Evolutionary conservation across 164 flowering plant species (phyloP), one percentile per base, ranked within the genome.

Genomic region (Saururus chinensis): DNA sequence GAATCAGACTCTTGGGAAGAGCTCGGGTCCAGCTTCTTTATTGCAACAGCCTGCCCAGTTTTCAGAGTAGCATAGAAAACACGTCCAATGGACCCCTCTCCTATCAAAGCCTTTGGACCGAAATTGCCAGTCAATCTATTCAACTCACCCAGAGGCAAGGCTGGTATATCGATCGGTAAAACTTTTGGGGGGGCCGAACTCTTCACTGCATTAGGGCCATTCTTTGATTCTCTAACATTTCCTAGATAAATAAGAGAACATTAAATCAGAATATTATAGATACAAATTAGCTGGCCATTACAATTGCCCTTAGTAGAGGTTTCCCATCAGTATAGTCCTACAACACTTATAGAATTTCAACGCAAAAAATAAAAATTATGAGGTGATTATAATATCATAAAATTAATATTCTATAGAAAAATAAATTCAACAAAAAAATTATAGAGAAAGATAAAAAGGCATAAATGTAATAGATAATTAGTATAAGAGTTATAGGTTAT

Each of bases 21-120:
- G 65, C 76, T 72, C 24, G 87, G 69, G 61, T 89, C 96, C 40
- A 89, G 70, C 75, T 85, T 86, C 77, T 89, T 89, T 49, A 89
- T 74, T 1, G 95, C 96, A 10, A 75, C 86, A 40, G 41, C 61
- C 45, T 63, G 42, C 0, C 88, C 96, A 63, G 52, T 59, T 25
- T 66, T 76, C 25, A 85, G 64, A 71, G 77, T 85, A 19, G 81
- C 96, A 61, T 58, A 70, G 66, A 84, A 89, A 41, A 87, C 96
- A 0, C 96, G 80, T 58, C 88, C 95, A 64, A 84, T 87, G 5
- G 96, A 89, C 9, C 96, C 96, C 75, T 89, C 96, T 19, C 96
- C 96, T 11, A 89, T 77, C 80, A 89, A 79, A 49, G 92, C 77
- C 66, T 89, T 84, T 1, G 75, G 4, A 9, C 96, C 92, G 55